These are phyloP conservation scores for Stenogyne calaminthoides DNA, from an alignment of 305 asterid species.

Conservation along the genomic window DNA sequence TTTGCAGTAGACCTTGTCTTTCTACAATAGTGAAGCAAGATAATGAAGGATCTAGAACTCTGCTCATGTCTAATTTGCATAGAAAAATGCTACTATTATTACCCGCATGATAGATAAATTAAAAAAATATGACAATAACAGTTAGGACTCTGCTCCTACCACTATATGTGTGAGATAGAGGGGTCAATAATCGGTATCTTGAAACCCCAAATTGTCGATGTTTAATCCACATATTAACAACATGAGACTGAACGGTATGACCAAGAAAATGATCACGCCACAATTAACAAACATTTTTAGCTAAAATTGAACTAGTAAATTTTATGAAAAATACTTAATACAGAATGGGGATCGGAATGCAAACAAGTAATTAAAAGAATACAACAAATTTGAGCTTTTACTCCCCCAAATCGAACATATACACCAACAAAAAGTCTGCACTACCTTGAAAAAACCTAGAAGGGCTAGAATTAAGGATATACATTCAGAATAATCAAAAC, in stretches of 20 bases:
- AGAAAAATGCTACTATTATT: not conserved
- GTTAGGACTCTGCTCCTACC: not conserved
- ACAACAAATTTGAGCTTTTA: slow-evolving; percentile 6
- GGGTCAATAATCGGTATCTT: not conserved
- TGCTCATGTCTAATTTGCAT: slow-evolving; percentile 1
- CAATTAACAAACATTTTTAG: slow-evolving; percentile 1
- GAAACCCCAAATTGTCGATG: not conserved
- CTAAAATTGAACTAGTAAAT: not conserved
- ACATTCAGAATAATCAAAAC: not conserved
- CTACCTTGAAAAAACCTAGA: not conserved
- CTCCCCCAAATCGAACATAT: slow-evolving; percentile 3
- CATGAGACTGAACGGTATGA: not conserved
- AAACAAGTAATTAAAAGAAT: not conserved
- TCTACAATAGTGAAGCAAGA: slow-evolving; percentile 3
- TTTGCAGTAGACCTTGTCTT: too few relatives aligned
- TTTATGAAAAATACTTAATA: not conserved
- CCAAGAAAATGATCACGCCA: not conserved
- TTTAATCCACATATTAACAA: slow-evolving; percentile 11
- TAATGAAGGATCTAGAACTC: not conserved
- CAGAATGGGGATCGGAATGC: not conserved
- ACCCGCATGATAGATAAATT: not conserved
- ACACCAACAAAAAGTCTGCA: not conserved
- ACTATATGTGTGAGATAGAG: not conserved
- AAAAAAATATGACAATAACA: slow-evolving; percentile 1
- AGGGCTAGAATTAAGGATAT: not conserved